These are phyloP conservation scores for Pythium aquatile DNA, from an alignment of 352 stramenopile genomes.

Conservation along the genomic window DNA sequence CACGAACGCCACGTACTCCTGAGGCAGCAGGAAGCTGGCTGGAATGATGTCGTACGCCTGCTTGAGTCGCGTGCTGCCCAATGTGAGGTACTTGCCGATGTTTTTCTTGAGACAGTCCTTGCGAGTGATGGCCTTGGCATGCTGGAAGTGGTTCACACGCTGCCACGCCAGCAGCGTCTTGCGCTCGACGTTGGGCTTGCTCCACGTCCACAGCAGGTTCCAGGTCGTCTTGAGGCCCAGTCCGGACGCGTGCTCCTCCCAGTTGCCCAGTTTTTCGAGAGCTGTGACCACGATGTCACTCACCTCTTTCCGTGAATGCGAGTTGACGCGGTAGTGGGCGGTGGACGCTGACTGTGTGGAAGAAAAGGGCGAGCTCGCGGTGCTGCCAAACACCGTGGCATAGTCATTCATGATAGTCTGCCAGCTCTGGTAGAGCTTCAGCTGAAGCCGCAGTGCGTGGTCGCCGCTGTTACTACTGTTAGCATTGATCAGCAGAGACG, in stretches of 20 bases:
- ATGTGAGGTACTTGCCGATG: constrained; percentile 59
- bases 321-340: constrained; percentile 83
- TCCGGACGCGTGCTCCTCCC: constrained; percentile 74
- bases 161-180: constrained; percentile 90
- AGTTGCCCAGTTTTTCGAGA: constrained; percentile 52
- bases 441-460: constrained; percentile 58
- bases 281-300: constrained; percentile 76
- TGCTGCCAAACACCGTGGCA: constrained; percentile 72
- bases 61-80: constrained; percentile 46
- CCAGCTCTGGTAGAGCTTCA: constrained; percentile 82
- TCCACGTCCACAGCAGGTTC: constrained; percentile 93
- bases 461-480: constrained; percentile 28
- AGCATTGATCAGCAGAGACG: background rate
- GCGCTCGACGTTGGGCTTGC: constrained; percentile 78
- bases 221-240: constrained; percentile 88
- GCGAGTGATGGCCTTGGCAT: constrained; percentile 87
- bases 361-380: constrained; percentile 29
- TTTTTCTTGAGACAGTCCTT: constrained; percentile 94
- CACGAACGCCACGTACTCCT: constrained; percentile 91
- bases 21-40: constrained; percentile 91
- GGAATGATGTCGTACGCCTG: constrained; percentile 90
- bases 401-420: constrained; percentile 88
- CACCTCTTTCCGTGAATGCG: constrained; percentile 70
- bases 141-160: constrained; percentile 94
- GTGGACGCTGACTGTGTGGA: constrained; percentile 29